These are phyloP conservation scores for Ceratobasidium sp. DNA, from an alignment of 1,284 basidiomycete genomes.

Conservation along the genomic window DNA sequence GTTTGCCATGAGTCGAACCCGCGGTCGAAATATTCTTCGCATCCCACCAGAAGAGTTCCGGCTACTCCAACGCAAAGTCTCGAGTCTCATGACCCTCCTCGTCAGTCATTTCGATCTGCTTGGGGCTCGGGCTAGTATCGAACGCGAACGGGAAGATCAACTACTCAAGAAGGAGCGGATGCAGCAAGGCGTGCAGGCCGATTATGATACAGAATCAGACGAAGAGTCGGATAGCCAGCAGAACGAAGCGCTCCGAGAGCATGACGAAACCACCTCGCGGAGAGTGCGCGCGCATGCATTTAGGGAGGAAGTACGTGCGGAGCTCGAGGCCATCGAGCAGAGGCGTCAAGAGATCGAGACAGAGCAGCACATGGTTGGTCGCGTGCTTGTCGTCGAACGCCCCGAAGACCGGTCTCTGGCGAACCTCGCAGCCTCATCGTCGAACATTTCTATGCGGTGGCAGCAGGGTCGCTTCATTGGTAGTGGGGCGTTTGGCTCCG, in stretches of 20 bases:
- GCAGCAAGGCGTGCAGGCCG: constrained; percentile 50
- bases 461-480: constrained; percentile 99
- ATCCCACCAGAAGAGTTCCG: constrained; percentile 89
- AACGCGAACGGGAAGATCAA: constrained; percentile 75
- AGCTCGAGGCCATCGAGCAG: constrained; percentile 69
- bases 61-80: constrained; percentile 89
- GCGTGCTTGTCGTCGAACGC: constrained; percentile 89
- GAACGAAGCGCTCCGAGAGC: constrained; percentile 15
- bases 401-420: constrained; percentile 90
- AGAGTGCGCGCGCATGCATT: constrained; percentile 62
- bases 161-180: constrained; percentile 69
- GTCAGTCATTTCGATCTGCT: constrained; percentile 98
- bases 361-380: constrained; percentile 80
- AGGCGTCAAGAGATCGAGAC: constrained; percentile 64
- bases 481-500: constrained; percentile 94
- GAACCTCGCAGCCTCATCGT: constrained; percentile 89
- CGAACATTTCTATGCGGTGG: constrained; percentile 97
- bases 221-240: constrained; percentile 8
- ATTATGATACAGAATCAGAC: constrained; percentile 22
- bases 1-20: constrained; percentile 89
- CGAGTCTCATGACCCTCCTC: constrained; percentile 93
- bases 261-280: constrained; percentile 7
- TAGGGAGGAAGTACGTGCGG: constrained; percentile 70
- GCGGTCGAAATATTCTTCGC: constrained; percentile 88
- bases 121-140: constrained; percentile 85